Conservation (phyloP, 1,139 yeast species). For the Yamadazyma jaroonii region DNA sequence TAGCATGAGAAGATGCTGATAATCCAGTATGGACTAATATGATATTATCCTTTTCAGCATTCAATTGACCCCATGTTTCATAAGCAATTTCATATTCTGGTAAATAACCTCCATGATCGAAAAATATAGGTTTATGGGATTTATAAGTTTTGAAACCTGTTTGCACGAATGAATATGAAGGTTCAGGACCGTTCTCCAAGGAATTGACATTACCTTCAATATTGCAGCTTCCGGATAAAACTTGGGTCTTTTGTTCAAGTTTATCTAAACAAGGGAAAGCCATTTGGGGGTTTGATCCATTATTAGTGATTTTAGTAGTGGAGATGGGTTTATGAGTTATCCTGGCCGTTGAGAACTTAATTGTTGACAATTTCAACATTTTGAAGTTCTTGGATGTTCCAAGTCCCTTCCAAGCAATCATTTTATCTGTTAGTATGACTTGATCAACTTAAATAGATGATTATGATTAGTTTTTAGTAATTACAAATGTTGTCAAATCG, state of each 20-base stretch:
- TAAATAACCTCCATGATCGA: slow-evolving; percentile 80
- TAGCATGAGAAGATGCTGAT: slow-evolving; percentile 94
- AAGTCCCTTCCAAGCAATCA: neutral
- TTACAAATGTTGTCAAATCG: neutral
- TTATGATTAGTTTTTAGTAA: neutral
- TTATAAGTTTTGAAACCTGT: slow-evolving; percentile 64
- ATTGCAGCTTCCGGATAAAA: slow-evolving; percentile 28
- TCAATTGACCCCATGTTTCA: slow-evolving; percentile 86
- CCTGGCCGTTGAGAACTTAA: neutral
- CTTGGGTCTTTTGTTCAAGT: slow-evolving; percentile 58
- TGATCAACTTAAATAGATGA: neutral
- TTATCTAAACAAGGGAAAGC: slow-evolving; percentile 85
- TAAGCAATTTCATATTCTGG: slow-evolving; percentile 80
- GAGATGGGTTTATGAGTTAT: neutral
- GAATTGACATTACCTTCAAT: slow-evolving; percentile 14
- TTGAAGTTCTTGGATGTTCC: neutral
- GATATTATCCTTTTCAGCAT: slow-evolving; percentile 62
- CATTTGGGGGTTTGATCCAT: slow-evolving; percentile 57
- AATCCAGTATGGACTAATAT: slow-evolving; percentile 85
- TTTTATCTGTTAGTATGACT: too few species aligned
- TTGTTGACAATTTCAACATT: neutral
- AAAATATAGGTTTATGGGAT: slow-evolving; percentile 56
- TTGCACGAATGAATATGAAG: slow-evolving; percentile 69
- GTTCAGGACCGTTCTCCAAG: slow-evolving; percentile 78
- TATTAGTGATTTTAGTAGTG: neutral